phyloP scores from a whole-genome alignment of 1,284 basidiomycete species.

The Inonotus obliquus region DNA sequence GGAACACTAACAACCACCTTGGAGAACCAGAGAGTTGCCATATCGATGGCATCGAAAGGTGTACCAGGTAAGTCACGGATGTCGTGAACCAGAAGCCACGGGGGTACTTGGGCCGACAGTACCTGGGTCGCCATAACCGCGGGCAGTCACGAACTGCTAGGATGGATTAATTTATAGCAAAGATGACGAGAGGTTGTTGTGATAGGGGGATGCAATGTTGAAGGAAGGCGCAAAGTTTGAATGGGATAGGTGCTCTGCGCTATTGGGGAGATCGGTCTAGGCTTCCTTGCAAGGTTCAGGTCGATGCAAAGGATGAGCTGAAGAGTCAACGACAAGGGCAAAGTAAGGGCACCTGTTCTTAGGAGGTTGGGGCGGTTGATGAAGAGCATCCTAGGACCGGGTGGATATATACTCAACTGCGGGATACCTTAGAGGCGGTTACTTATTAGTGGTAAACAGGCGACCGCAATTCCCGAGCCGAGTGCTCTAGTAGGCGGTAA shows the following conservation, averaged over 20 bases:
- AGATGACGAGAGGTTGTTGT: not conserved
- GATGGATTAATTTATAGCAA: not conserved
- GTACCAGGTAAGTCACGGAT: not conserved
- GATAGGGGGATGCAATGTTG: not conserved
- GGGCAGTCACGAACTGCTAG: not conserved
- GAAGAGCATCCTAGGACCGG: too few relatives aligned
- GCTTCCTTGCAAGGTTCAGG: too few relatives aligned
- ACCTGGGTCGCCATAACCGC: not conserved
- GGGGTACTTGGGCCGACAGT: not conserved
- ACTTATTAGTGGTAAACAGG: too few relatives aligned
- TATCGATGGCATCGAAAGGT: not conserved
- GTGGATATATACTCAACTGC: too few relatives aligned
- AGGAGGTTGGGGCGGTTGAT: too few relatives aligned
- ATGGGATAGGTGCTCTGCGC: not conserved
- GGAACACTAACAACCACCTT: conserved; percentile 28
- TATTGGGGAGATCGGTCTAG: too few relatives aligned
- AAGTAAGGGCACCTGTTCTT: too few relatives aligned
- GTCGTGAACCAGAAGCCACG: not conserved
- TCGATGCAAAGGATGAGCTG: too few relatives aligned
- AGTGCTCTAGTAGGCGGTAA: too few relatives aligned
- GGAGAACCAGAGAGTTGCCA: conserved; percentile 22
- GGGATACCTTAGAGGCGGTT: too few relatives aligned
- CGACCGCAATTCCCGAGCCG: too few relatives aligned
- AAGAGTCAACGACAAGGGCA: too few relatives aligned
- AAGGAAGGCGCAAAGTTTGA: not conserved